phyloP scores from a whole-genome alignment of 768 basidiomycete species.

The Lentinula raphanica region DNA sequence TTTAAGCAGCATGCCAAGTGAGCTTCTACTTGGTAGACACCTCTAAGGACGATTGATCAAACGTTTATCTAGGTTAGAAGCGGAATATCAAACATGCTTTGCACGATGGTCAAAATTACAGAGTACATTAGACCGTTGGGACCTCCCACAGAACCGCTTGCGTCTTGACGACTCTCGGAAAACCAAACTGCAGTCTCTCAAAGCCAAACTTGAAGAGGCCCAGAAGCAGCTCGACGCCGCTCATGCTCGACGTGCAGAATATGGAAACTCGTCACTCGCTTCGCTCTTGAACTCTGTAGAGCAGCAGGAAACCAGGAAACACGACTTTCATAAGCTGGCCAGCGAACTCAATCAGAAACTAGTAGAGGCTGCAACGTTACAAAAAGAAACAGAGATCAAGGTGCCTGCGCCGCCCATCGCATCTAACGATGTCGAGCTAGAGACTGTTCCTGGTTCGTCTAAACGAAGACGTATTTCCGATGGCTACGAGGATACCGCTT shows the following conservation, averaged over 20 bases:
- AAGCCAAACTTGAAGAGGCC: not conserved
- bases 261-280: conserved; percentile 1
- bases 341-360: conserved; percentile 1
- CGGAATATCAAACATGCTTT: not conserved
- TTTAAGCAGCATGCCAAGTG: not conserved
- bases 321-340: not conserved
- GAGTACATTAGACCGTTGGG: not conserved
- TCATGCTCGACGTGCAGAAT: not conserved
- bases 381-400: not conserved
- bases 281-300: not conserved
- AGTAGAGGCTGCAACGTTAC: not conserved
- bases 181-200: not conserved
- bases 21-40: not conserved
- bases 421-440: not conserved
- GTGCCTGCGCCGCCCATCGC: not conserved
- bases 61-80: not conserved
- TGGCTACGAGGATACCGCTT: not conserved
- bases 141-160: not conserved
- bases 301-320: not conserved
- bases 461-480: not conserved
- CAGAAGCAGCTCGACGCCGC: not conserved
- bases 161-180: not conserved
- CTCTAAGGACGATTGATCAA: not conserved
- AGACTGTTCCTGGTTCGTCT: not conserved
- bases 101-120: not conserved